Conservation (phyloP, 257 asterid genomes). For the Plectranthus barbatus region DNA sequence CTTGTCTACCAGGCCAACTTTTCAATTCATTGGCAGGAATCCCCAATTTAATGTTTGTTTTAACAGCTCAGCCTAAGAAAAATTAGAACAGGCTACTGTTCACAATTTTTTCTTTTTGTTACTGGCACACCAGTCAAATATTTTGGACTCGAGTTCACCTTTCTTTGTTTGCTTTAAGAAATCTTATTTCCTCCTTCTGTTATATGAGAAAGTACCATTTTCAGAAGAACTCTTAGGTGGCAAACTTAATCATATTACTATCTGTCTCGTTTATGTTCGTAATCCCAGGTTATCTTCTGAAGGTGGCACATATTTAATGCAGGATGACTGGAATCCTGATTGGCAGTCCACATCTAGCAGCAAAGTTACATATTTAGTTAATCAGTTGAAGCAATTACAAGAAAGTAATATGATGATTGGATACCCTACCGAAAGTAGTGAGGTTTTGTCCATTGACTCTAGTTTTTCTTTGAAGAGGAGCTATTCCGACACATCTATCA, state of each 20-base stretch:
- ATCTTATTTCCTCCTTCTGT: background rate
- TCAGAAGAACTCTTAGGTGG: background rate
- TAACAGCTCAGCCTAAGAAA: background rate
- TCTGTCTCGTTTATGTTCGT: background rate
- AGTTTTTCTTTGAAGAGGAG: constrained; percentile 15
- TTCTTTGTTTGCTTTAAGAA: constrained; percentile 1
- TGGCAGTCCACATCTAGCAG: constrained; percentile 99
- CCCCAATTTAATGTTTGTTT: background rate
- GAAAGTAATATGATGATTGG: constrained; percentile 44
- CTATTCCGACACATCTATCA: constrained; percentile 13
- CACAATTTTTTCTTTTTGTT: background rate
- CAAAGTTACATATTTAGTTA: constrained; percentile 74
- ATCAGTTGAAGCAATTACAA: constrained; percentile 47
- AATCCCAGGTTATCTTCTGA: background rate
- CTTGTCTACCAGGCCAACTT: constrained; percentile 1
- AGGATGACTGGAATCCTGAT: constrained; percentile 99
- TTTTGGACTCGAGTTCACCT: background rate
- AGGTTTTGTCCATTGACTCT: constrained; percentile 17
- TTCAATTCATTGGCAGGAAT: background rate
- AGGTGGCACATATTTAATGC: constrained; percentile 18
- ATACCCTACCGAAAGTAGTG: constrained; percentile 23
- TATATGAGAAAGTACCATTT: background rate
- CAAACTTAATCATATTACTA: background rate
- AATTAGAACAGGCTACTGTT: background rate
- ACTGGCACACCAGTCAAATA: background rate